Base-by-base conservation (phyloP, 2,329 filamentous ascomycete genomes). In the Fusarium mexicanum region DNA sequence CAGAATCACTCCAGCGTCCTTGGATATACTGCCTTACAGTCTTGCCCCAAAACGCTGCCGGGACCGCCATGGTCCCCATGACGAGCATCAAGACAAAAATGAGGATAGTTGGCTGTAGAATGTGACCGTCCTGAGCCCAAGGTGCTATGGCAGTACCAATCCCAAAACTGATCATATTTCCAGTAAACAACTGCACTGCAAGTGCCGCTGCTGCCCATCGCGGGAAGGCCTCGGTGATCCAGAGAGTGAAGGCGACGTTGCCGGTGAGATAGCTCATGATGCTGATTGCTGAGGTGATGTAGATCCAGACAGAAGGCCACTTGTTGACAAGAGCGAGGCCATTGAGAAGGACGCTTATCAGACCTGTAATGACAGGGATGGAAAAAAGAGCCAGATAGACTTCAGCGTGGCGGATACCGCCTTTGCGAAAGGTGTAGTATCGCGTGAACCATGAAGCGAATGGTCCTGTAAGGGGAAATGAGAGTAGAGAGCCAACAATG, bases 151-250 rank as follows among this genome's bases (percentile, higher is more conserved):
- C 61, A 6, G 62, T 64, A 3, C 73, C 66, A 5, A 75, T 75
- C 0, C 73, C 69, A 5, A 75, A 75, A 9, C 73, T 47, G 8
- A 61, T 16, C 33, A 75, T 60, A 13, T 75, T 75, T 17, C 66
- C 57, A 1, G 55, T 47, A 1, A 75, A 75, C 0, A 75, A 12
- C 4, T 75, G 73, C 3, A 75, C 69, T 6, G 69, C 62, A 6
- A 73, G 16, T 5, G 72, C 72, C 1, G 73, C 73, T 0, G 62
- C 72, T 0, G 73, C 73, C 73, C 72, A 75, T 29, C 54, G 63
- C 0, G 72, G 73, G 12, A 75, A 73, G 0, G 73, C 73, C n/a
- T 75, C 73, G 1, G 73, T 75, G 8, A 73, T 75, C 73, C 73
- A 75, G 4, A 75, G 33, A 4, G 59, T 75, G 26, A 75, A 75